A percentile compares a stretch with the other conserved stretches of the same genome.
These are phyloP conservation scores for Sporobolomyces roseus DNA, from an alignment of 768 basidiomycete genomes.

Conservation along the genomic window DNA sequence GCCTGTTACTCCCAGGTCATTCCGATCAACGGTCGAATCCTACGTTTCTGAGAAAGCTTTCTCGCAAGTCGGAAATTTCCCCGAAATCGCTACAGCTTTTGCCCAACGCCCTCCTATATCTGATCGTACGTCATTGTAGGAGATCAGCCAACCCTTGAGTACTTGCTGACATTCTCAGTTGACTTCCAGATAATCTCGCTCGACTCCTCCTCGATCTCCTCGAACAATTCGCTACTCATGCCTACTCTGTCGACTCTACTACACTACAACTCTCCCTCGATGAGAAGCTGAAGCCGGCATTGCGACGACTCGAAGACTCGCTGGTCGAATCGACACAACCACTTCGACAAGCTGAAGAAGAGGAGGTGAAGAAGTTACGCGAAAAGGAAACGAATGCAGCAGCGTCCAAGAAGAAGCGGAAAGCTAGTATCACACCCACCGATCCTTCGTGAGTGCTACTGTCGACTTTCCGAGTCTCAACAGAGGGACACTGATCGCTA, in stretches of 20 bases:
- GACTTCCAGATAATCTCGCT: constrained; percentile 26
- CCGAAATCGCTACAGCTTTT: constrained; percentile 3
- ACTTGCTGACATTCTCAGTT: too few relatives aligned
- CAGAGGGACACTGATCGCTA: background rate
- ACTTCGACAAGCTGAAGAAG: too few relatives aligned
- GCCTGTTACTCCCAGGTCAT: background rate
- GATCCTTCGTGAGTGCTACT: background rate
- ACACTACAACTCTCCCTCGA: constrained; percentile 3
- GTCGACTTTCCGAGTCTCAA: background rate
- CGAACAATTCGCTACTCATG: background rate
- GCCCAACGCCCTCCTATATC: constrained; percentile 14
- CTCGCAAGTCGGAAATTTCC: background rate
- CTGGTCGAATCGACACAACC: background rate
- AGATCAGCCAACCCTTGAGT: too few relatives aligned
- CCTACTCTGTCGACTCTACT: background rate
- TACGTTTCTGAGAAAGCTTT: background rate
- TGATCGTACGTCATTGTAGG: constrained; percentile 18
- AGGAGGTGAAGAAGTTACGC: background rate
- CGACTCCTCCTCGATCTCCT: constrained; percentile 33
- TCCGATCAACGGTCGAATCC: background rate
- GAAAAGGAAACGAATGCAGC: background rate
- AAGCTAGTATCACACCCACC: constrained; percentile 11
- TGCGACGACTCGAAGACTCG: background rate
- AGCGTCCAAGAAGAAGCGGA: constrained; percentile 36
- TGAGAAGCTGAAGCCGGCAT: background rate